These are phyloP conservation scores for Mycena crocata DNA, from an alignment of 768 basidiomycete genomes.

Conservation along the genomic window DNA sequence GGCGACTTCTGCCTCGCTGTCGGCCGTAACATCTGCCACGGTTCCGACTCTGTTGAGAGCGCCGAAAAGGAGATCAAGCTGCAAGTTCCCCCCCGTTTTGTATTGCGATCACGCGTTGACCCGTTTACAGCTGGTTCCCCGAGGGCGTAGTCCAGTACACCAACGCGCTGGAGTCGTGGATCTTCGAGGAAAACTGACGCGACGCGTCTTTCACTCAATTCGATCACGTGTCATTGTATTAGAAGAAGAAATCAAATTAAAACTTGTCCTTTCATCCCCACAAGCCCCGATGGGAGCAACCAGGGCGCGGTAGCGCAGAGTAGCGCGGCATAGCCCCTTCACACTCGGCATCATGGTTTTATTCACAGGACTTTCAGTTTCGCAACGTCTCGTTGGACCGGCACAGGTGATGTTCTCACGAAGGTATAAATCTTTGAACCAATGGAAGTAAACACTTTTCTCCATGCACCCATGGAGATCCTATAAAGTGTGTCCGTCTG, in stretches of 20 bases:
- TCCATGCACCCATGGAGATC: constrained; percentile 8
- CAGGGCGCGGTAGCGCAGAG: constrained; percentile 7
- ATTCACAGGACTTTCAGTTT: constrained; percentile 27
- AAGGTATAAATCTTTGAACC: constrained; percentile 13
- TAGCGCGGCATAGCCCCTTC: background rate
- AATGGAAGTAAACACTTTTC: constrained; percentile 19
- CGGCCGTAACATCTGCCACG: constrained; percentile 95
- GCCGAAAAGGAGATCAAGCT: constrained; percentile 96
- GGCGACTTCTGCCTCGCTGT: constrained; percentile 95
- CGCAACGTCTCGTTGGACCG: constrained; percentile 20
- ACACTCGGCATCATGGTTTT: constrained; percentile 6
- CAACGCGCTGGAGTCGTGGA: constrained; percentile 73
- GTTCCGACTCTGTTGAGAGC: constrained; percentile 88
- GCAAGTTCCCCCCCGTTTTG: constrained; percentile 56
- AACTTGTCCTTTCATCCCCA: background rate
- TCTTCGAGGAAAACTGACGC: constrained; percentile 72
- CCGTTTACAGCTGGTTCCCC: constrained; percentile 84
- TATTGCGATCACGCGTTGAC: constrained; percentile 16
- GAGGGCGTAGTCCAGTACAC: constrained; percentile 83
- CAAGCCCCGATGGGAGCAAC: background rate
- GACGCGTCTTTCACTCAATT: constrained; percentile 8
- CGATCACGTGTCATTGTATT: constrained; percentile 22
- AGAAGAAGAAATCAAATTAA: constrained; percentile 33
- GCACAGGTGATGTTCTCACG: constrained; percentile 20
- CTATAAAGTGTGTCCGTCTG: constrained; percentile 23